Base-by-base conservation (phyloP, 73 alveolate species). In the Urostyla sp. region DNA sequence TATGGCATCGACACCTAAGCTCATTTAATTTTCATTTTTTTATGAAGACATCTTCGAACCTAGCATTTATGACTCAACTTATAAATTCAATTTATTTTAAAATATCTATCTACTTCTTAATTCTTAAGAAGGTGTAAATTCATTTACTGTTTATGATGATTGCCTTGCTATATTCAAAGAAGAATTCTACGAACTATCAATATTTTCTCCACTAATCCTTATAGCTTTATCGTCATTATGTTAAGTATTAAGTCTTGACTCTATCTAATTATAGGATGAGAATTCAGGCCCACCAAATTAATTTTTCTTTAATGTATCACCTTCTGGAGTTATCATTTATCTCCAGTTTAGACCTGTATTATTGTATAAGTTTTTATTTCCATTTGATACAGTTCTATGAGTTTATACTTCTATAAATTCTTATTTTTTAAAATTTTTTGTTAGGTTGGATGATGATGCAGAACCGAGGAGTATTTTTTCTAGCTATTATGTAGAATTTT, bases 331-430 rank as follows among this genome's bases (percentile, higher is more conserved):
- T 27, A 69, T 49, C 0, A 69, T 51, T 27, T 49, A 46, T 35
- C 83, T 69, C 83, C 83, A 69, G 30, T 69, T 69, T 48, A 54
- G 44, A 2, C 83, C 83, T 27, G 83, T 69, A n/a, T 48, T 24
- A 27, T 69, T 69, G 63, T 13, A 50, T 27, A 49, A 49, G n/a
- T n/a, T n/a, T 30, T 6, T 18, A 10, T 46, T 31, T 28, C 28
- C 11, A 63, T 63, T 36, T 4, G n/a, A 50, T 7, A 60, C 79
- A 37, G 79, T 63, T 38, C 79, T 35, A 21, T 63, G 26, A 63
- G 79, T 63, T 3, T n/a, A n/a, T n/a, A n/a, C n/a, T n/a, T n/a
- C n/a, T n/a, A n/a, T n/a, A n/a, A n/a, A n/a, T n/a, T n/a, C n/a
- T n/a, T n/a, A n/a, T n/a, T n/a, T n/a, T n/a, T n/a, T n/a, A n/a